Conservation (phyloP, 2,329 filamentous ascomycete genomes). For the Cercospora citrullina region DNA sequence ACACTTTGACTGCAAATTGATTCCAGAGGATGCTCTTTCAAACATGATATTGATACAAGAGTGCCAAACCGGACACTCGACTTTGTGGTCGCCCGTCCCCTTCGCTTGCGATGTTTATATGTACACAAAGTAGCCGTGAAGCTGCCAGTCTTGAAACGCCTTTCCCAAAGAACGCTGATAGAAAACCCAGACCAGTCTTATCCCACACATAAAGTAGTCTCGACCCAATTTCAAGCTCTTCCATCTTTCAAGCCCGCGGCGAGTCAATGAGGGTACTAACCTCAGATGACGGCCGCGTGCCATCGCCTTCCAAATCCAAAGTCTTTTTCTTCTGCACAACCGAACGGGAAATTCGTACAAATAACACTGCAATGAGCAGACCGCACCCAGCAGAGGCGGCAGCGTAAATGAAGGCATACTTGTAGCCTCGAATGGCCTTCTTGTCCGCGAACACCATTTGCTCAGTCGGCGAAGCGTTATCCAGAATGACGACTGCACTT, state of each 20-base stretch:
- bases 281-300: conserved; percentile 15
- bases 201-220: too few species aligned
- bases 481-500: conserved; percentile 13
- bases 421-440: conserved; percentile 21
- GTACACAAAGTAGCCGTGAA: conserved; percentile 21
- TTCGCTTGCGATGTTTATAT: neutral
- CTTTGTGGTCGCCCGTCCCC: neutral
- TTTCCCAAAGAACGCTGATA: neutral
- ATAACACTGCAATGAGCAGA: conserved; percentile 32
- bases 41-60: neutral
- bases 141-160: conserved; percentile 15
- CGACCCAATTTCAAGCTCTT: too few species aligned
- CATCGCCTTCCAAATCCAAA: conserved; percentile 27
- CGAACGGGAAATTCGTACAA: conserved; percentile 34
- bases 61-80: neutral
- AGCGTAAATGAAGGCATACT: conserved; percentile 36
- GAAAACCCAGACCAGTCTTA: neutral
- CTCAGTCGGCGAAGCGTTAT: conserved; percentile 10
- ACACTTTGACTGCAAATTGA: neutral
- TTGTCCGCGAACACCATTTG: conserved; percentile 15
- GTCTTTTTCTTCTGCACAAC: conserved; percentile 24
- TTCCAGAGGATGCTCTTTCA: neutral
- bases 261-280: conserved; percentile 19
- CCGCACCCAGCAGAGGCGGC: conserved; percentile 36
- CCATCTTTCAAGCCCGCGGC: neutral